A percentile compares a stretch with the other conserved stretches of the same genome.
Evolutionary conservation across 192 early-diverging fungal species (phyloP).

Genomic region (Pilaira anomala): DNA sequence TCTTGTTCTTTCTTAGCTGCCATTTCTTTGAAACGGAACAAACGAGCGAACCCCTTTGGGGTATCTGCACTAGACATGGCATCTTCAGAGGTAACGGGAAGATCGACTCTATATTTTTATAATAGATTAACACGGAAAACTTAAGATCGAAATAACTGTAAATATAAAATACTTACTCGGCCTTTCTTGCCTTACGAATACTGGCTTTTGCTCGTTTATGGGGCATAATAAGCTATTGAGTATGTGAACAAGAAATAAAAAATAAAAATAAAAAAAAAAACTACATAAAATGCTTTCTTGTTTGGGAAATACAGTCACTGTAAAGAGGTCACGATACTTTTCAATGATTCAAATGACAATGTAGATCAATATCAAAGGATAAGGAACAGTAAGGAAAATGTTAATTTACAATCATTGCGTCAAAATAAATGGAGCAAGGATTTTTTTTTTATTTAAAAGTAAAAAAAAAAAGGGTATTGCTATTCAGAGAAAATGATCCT

Average conservation of each 20-base stretch:
- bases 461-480: too few relatives aligned
- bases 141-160: background rate
- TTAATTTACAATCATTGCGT: too few relatives aligned
- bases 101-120: constrained; percentile 22
- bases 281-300: background rate
- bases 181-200: constrained; percentile 24
- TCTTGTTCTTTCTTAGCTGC: constrained; percentile 20
- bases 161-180: constrained; percentile 10
- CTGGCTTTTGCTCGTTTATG: constrained; percentile 35
- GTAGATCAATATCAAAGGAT: too few relatives aligned
- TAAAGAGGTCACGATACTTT: too few relatives aligned
- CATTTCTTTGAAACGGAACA: constrained; percentile 40
- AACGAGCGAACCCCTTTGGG: constrained; percentile 40
- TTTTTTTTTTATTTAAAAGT: too few relatives aligned
- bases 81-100: constrained; percentile 34
- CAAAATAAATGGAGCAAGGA: too few relatives aligned
- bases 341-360: too few relatives aligned
- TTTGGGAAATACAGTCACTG: too few relatives aligned
- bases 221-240: constrained; percentile 13
- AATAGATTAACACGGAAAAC: background rate
- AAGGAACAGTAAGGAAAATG: too few relatives aligned
- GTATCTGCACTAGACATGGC: constrained; percentile 28
- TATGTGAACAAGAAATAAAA: background rate
- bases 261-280: background rate
- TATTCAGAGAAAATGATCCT: too few relatives aligned